These are phyloP conservation scores for Lojkania enalia DNA, from an alignment of 2,329 filamentous ascomycete species.

Conservation along the genomic window DNA sequence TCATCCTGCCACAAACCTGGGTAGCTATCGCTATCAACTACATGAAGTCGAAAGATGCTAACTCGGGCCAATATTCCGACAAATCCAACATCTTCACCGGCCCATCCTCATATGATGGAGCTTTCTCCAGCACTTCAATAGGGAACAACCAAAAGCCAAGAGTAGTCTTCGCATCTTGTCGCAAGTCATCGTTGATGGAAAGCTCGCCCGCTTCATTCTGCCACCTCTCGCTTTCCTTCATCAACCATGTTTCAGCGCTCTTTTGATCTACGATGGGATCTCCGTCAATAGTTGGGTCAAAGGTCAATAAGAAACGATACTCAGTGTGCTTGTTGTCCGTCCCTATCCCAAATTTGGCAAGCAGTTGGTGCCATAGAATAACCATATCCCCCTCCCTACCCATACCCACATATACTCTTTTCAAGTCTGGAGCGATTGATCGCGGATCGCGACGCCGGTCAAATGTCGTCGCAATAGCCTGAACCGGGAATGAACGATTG, in stretches of 20 bases:
- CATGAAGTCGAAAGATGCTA: constrained; percentile 3
- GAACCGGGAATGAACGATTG: neutral
- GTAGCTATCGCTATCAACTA: no score
- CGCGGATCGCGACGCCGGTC: neutral
- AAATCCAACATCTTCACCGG: constrained; percentile 5
- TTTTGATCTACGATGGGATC: neutral
- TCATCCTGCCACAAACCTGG: no score
- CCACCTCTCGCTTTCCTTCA: neutral
- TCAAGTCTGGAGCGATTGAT: neutral
- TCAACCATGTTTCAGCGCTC: neutral
- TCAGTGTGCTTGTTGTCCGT: no score
- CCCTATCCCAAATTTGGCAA: neutral
- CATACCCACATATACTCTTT: neutral
- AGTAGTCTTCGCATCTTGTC: neutral
- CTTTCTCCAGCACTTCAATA: neutral
- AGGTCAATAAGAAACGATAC: neutral
- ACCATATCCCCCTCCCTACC: neutral
- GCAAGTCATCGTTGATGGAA: neutral
- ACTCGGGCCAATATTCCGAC: constrained; percentile 3
- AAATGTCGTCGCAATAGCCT: neutral
- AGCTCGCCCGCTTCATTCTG: neutral
- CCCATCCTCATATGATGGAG: neutral
- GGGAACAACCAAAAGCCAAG: neutral
- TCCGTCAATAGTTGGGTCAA: neutral
- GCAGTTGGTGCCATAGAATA: neutral